phyloP scores from a whole-genome alignment of 306 rosid species.

The Ceratonia siliqua region DNA sequence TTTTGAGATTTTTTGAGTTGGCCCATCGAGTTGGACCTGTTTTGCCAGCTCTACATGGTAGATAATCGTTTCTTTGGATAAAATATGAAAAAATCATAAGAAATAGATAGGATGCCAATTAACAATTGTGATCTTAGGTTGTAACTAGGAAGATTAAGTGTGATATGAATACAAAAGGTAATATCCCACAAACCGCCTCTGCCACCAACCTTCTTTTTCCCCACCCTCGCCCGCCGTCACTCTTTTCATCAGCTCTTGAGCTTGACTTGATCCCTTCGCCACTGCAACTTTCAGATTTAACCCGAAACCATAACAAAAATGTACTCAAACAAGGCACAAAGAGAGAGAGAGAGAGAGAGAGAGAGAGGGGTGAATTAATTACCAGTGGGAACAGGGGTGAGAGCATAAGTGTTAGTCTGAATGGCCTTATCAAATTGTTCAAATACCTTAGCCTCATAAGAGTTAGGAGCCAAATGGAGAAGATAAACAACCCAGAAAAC shows the following conservation, averaged over 20 bases:
- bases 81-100: neutral
- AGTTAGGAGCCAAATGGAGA: constrained; percentile 72
- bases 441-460: constrained; percentile 66
- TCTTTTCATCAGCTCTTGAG: constrained; percentile 40
- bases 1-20: too few species aligned
- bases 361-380: neutral
- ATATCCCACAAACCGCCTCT: constrained; percentile 37
- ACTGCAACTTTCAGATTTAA: constrained; percentile 4
- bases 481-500: constrained; percentile 34
- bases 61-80: too few species aligned
- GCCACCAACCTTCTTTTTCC: constrained; percentile 39
- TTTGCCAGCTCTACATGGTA: too few species aligned
- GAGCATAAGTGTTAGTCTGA: constrained; percentile 27
- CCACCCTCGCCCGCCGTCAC: constrained; percentile 40
- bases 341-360: neutral
- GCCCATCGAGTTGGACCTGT: too few species aligned
- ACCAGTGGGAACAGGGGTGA: constrained; percentile 44
- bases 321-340: neutral
- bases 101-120: neutral
- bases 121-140: neutral
- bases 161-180: constrained; percentile 44
- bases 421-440: constrained; percentile 37
- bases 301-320: neutral
- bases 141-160: constrained; percentile 31
- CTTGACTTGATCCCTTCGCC: constrained; percentile 40